phyloP scores from a whole-genome alignment of 73 alveolate genomes.

The Uronychia binucleata region DNA sequence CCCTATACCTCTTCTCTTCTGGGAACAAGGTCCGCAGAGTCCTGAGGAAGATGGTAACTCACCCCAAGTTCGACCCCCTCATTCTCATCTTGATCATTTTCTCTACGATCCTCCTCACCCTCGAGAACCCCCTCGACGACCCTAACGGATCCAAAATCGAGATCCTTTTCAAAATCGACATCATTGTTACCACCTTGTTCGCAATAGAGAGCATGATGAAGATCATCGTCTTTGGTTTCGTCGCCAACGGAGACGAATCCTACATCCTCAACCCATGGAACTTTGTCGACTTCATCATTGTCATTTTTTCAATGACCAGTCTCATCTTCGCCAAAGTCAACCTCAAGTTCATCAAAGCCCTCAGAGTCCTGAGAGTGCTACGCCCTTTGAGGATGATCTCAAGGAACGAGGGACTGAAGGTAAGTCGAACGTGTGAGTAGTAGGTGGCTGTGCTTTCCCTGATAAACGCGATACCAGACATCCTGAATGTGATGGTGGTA shows the following conservation, averaged over 20 bases:
- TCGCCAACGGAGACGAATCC: neutral
- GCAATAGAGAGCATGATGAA: neutral
- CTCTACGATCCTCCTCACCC: neutral
- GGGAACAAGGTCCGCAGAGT: neutral
- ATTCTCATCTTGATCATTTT: neutral
- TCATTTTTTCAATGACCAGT: neutral
- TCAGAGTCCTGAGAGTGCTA: slow-evolving; percentile 46
- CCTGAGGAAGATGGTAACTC: neutral
- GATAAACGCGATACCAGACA: neutral
- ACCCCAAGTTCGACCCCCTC: neutral
- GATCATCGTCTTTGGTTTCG: neutral
- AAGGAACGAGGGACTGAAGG: slow-evolving; percentile 61
- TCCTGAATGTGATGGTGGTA: neutral
- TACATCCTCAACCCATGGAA: neutral
- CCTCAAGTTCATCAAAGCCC: slow-evolving; percentile 20
- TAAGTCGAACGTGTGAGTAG: neutral
- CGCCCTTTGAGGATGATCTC: slow-evolving; percentile 71
- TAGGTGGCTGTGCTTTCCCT: slow-evolving; percentile 47
- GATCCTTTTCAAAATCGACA: neutral
- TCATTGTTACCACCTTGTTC: neutral
- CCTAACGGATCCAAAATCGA: neutral
- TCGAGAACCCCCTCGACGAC: neutral
- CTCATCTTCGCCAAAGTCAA: neutral
- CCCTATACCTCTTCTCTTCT: neutral
- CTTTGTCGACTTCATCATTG: neutral